Evolutionary conservation across 2,329 filamentous ascomycete genomes (phyloP).

Genomic region (Sphaerostilbella broomeana): DNA sequence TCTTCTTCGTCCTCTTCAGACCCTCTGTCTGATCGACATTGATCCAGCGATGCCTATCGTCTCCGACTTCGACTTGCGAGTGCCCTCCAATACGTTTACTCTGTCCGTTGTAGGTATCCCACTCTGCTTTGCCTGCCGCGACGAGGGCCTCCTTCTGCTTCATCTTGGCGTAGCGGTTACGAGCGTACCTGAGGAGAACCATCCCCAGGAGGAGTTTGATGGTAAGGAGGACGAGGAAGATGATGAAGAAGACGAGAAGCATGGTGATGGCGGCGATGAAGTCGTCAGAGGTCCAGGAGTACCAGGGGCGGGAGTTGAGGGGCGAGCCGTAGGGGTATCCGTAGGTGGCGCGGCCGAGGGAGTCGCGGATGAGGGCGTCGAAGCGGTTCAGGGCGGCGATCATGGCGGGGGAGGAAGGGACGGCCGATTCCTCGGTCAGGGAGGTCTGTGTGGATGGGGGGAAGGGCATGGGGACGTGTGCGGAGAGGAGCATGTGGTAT

Average conservation of each 20-base stretch:
- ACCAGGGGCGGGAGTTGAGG: conserved; percentile 38
- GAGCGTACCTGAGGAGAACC: conserved; percentile 71
- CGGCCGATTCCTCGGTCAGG: conserved; percentile 55
- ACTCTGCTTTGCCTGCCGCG: conserved; percentile 40
- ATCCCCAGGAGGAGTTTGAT: conserved; percentile 85
- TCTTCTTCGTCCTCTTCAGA: conserved; percentile 47
- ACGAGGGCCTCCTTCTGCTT: conserved; percentile 57
- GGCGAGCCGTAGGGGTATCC: conserved; percentile 43
- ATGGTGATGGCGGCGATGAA: conserved; percentile 72
- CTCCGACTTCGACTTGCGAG: conserved; percentile 80
- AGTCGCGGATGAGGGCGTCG: conserved; percentile 67
- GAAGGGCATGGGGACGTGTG: conserved; percentile 70
- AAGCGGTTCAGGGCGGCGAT: conserved; percentile 73
- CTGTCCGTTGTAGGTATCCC: conserved; percentile 56
- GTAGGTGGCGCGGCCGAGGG: conserved; percentile 68
- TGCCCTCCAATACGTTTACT: conserved; percentile 74
- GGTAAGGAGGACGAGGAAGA: conserved; percentile 78
- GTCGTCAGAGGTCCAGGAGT: conserved; percentile 62
- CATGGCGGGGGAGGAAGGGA: conserved; percentile 64
- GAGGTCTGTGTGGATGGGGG: conserved; percentile 59
- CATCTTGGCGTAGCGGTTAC: conserved; percentile 75
- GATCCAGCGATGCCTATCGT: conserved; percentile 79
- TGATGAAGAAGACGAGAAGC: conserved; percentile 75
- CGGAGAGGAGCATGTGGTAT: conserved; percentile 95
- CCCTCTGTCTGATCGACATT: conserved; percentile 79